Evolutionary conservation across 192 early-diverging fungal genomes (phyloP).

Genomic region (Coemansia sp.): DNA sequence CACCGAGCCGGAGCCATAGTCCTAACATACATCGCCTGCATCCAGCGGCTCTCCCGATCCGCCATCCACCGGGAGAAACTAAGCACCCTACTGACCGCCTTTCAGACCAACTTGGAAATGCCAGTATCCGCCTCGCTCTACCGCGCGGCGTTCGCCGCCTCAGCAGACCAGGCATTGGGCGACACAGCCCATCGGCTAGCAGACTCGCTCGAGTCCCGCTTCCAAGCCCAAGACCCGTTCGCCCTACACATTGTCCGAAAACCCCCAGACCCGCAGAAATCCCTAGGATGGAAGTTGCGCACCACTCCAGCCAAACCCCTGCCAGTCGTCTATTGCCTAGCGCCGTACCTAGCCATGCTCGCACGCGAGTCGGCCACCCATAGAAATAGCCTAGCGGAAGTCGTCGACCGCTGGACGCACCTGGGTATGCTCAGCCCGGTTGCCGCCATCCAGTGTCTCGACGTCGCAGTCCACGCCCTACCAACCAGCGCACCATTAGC

Average conservation of each 20-base stretch:
- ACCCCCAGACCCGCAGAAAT: too few relatives aligned
- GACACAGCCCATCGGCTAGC: not conserved
- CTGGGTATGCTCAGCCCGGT: slow-evolving; percentile 9
- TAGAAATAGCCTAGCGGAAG: not conserved
- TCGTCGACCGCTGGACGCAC: slow-evolving; percentile 9
- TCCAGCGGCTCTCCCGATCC: not conserved
- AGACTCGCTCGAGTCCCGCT: slow-evolving; percentile 13
- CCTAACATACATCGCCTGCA: slow-evolving; percentile 8
- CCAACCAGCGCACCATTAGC: not conserved
- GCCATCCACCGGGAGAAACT: not conserved
- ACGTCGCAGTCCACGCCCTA: not conserved
- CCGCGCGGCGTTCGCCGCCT: slow-evolving; percentile 19
- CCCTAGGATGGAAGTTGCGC: slow-evolving; percentile 19
- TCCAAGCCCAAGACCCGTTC: slow-evolving; percentile 7
- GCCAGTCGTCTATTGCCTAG: slow-evolving; percentile 10
- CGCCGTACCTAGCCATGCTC: slow-evolving; percentile 26
- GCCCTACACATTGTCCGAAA: slow-evolving; percentile 5
- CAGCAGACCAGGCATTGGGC: slow-evolving; percentile 1
- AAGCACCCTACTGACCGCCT: not conserved
- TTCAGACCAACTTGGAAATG: not conserved
- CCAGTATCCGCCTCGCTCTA: slow-evolving; percentile 27
- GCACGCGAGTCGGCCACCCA: not conserved
- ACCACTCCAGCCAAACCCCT: not conserved
- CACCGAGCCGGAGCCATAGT: slow-evolving; percentile 11
- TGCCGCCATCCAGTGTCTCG: slow-evolving; percentile 18